Evolutionary conservation across 2,329 filamentous ascomycete species (phyloP), one percentile per base, ranked within the genome.

Genomic region (Albifimbria verrucaria): DNA sequence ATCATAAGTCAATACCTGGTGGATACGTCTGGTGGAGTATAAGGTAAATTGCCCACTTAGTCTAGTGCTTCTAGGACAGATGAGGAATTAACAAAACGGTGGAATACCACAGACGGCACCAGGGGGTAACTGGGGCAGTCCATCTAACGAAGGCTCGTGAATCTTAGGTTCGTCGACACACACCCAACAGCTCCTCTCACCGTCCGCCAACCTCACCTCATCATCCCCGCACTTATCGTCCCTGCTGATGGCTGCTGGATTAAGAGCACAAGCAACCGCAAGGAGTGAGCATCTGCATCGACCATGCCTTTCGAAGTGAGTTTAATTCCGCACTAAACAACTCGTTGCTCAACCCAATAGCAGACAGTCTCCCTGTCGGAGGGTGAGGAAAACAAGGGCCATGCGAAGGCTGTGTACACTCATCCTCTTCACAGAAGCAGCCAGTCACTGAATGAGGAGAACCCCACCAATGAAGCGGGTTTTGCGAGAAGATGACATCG

Each of bases 361-460:
- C 47, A 73, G 67, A 59, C 63, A 20, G 57, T 66, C 28, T 71
- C 68, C 47, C 74, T 78, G 4, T 78, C 74, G 74, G 79, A 82
- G 59, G 76, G 74, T 52, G 76, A 78, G 51, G 79, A 82, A 58
- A 77, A 75, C 59, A 71, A 78, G 55, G 78, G 81, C 25, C 72
- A 75, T 64, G 77, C 78, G 46, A 75, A 75, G 64, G 64, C 68
- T 32, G 69, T 71, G 47, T 81, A 77, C 61, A 74, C 79, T 26
- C 67, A 74, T 26, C 78, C 78, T 26, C 66, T 79, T 18, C 77
- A 77, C 24, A 65, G 65, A 51, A 70, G 73, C 57, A 79, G 79
- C 49, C 70, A 71, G 57, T 64, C 68, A 47, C 70, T 82, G 3
- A 56, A 68, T 15, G 75, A 78, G 18, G 79, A 82, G 63, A 81